Conservation (phyloP, 192 early-diverging fungal genomes). For the Coemansia sp. region DNA sequence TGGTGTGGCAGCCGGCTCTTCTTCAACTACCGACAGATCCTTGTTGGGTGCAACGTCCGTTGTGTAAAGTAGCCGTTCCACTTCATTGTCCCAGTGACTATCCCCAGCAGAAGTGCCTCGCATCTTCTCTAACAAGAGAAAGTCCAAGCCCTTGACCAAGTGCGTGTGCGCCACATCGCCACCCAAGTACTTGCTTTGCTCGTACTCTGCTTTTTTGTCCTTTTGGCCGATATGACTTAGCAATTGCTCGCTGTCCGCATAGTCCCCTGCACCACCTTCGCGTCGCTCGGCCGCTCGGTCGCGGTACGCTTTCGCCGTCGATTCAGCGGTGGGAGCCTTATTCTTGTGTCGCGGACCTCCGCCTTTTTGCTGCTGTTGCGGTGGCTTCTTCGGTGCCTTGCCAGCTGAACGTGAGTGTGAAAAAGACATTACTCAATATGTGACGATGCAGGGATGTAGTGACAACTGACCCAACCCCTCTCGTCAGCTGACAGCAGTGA, state of each 20-base stretch:
- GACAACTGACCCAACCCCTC: background rate
- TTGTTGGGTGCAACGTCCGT: background rate
- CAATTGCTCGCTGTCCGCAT: background rate
- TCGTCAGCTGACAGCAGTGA: background rate
- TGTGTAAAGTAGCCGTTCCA: constrained; percentile 29
- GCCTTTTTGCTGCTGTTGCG: constrained; percentile 5
- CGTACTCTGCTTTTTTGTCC: constrained; percentile 41
- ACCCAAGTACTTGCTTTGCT: constrained; percentile 89
- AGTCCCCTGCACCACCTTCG: constrained; percentile 44
- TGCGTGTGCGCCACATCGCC: constrained; percentile 88
- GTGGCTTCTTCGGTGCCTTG: background rate
- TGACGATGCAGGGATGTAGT: background rate
- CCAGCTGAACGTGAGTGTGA: background rate
- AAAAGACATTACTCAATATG: background rate
- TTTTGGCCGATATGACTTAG: background rate
- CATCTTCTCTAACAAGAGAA: constrained; percentile 75
- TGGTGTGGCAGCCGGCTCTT: constrained; percentile 2
- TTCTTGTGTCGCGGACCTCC: constrained; percentile 11
- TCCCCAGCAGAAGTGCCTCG: constrained; percentile 54
- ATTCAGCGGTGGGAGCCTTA: background rate
- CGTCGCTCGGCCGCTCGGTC: constrained; percentile 93
- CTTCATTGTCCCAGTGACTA: constrained; percentile 52
- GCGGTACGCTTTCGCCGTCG: constrained; percentile 62
- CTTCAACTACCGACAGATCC: background rate
- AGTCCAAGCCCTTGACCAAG: constrained; percentile 93